Percentiles rank a stretch among this genome's conserved stretches.
Conservation (phyloP, 2,329 filamentous ascomycete species). For the Neobulgaria alba region DNA sequence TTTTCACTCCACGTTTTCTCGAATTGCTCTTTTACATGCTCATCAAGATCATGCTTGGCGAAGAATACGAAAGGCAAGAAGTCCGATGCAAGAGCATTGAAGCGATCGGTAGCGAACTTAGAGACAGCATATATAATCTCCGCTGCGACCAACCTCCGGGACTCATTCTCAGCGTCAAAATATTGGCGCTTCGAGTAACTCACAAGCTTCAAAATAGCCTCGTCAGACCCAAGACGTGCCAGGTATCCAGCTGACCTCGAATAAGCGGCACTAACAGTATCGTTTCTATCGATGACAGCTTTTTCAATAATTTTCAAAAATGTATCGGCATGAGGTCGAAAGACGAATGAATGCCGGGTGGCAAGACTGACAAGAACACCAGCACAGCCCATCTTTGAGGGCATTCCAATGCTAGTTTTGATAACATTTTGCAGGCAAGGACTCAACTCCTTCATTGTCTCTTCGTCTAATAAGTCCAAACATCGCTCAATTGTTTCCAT, state of each 20-base stretch:
- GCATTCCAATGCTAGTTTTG: constrained; percentile 80
- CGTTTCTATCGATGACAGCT: constrained; percentile 81
- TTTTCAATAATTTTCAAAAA: constrained; percentile 75
- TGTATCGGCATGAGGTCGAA: constrained; percentile 64
- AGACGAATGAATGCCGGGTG: constrained; percentile 67
- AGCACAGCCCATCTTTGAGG: constrained; percentile 86
- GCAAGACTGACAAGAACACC: constrained; percentile 78
- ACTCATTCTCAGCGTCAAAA: constrained; percentile 71
- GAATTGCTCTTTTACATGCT: constrained; percentile 72
- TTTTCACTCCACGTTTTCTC: constrained; percentile 83
- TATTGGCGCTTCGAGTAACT: constrained; percentile 59
- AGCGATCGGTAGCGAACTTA: constrained; percentile 82
- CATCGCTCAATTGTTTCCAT: constrained; percentile 88
- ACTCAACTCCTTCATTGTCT: constrained; percentile 66
- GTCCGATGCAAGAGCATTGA: constrained; percentile 64
- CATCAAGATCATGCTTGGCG: constrained; percentile 75
- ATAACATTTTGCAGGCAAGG: constrained; percentile 69
- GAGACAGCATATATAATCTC: constrained; percentile 78
- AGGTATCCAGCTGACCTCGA: constrained; percentile 82
- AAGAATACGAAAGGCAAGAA: constrained; percentile 85
- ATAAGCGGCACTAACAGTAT: constrained; percentile 85
- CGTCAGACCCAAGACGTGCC: constrained; percentile 48
- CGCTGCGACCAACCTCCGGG: constrained; percentile 63
- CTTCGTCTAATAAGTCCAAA: constrained; percentile 72
- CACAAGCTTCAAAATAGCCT: constrained; percentile 43